Evolutionary conservation across 352 stramenopile species (phyloP).

Genomic region (Pythium chondricola): DNA sequence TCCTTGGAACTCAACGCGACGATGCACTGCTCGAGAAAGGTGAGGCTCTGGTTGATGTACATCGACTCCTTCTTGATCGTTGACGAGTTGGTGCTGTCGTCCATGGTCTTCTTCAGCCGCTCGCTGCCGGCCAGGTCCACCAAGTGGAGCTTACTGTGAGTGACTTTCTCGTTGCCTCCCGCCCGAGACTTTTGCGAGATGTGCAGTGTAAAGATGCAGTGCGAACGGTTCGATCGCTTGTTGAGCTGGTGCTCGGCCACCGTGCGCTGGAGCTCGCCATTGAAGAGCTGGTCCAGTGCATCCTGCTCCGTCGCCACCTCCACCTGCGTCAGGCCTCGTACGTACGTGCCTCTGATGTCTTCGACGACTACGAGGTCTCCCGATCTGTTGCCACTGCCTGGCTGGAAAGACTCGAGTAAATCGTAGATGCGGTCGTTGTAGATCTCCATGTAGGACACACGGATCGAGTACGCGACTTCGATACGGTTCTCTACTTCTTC

Average conservation of each 20-base stretch:
- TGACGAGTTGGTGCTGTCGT: slow-evolving; percentile 40
- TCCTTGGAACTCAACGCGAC: slow-evolving; percentile 77
- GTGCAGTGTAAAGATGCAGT: slow-evolving; percentile 91
- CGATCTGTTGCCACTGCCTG: slow-evolving; percentile 3
- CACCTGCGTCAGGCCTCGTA: slow-evolving; percentile 85
- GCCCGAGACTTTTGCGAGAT: slow-evolving; percentile 85
- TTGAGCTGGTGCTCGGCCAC: slow-evolving; percentile 93
- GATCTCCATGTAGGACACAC: slow-evolving; percentile 94
- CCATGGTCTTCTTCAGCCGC: slow-evolving; percentile 90
- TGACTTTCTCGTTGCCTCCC: slow-evolving; percentile 64
- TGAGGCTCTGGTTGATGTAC: slow-evolving; percentile 97
- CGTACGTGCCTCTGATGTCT: slow-evolving; percentile 71
- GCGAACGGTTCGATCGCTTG: slow-evolving; percentile 91
- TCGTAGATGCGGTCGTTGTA: slow-evolving; percentile 95
- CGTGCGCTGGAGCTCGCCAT: slow-evolving; percentile 88
- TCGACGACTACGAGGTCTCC: slow-evolving; percentile 83
- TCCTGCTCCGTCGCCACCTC: slow-evolving; percentile 78
- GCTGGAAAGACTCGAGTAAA: slow-evolving; percentile 47
- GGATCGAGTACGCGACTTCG: slow-evolving; percentile 84
- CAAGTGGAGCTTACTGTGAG: slow-evolving; percentile 89
- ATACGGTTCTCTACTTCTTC: slow-evolving; percentile 85
- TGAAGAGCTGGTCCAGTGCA: slow-evolving; percentile 89
- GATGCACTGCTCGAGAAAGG: slow-evolving; percentile 94
- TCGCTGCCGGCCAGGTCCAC: slow-evolving; percentile 95
- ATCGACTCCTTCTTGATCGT: slow-evolving; percentile 95